Base-by-base conservation (phyloP, 2,329 filamentous ascomycete genomes). In the Coniella lustricola region DNA sequence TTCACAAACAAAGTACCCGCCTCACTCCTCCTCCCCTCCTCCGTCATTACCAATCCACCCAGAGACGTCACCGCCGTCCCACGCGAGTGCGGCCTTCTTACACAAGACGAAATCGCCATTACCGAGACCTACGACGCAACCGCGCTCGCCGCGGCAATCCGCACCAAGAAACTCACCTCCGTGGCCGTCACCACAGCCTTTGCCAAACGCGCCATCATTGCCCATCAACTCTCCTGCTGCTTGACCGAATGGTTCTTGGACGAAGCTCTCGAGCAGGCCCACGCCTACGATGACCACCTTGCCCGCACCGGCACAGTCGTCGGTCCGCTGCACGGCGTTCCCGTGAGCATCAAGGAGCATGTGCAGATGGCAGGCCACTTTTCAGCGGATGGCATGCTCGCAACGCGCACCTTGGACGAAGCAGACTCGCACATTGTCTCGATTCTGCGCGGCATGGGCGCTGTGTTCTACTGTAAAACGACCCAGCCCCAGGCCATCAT, bases 381-480 rank as follows among this genome's bases (percentile, higher is more conserved):
- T 40, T 70, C 69, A 4, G 72, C 71, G 0, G 59, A 73, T 2
- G 78, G 80, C 1, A 77, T 82, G 49, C 67, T 76, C 10, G 5
- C 69, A 67, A 25, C 68, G 74, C 53, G 77, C 70, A 36, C 66
- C 69, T 52, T 68, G 71, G 74, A 76, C 13, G 60, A 65, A 10
- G 62, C 70, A 29, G 77, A 84, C 58, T 70, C 77, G 5, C 74
- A 76, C 0, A 67, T 85, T 25, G 73, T 84, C 0, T 68, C 72
- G 1, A 66, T 84, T 1, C 64, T 86, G 9, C 66, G 75, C 33
- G 67, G 66, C 14, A 68, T 79, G 0, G 84, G 83, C 2, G 83
- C 82, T 1, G 71, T 85, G 1, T 69, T 81, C 40, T 81, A 83
- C 57, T 76, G 78, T 50, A 85, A 87, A 61, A 87, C 84, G 0